These are phyloP conservation scores for Paecilomyces variotii DNA, from an alignment of 2,329 filamentous ascomycete genomes.

Conservation along the genomic window DNA sequence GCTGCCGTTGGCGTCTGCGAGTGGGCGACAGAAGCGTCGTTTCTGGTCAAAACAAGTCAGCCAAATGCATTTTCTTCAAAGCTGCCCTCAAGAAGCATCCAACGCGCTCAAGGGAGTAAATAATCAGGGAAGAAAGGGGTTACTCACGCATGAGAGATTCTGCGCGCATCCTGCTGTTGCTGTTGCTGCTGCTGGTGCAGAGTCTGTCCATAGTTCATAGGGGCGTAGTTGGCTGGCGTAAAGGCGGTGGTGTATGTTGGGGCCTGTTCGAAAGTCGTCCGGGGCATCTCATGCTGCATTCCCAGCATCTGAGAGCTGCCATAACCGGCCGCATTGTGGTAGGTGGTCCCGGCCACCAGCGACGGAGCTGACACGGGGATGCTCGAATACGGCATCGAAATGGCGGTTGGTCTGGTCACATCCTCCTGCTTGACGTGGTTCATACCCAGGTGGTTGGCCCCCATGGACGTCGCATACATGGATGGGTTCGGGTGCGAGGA, in stretches of 20 bases:
- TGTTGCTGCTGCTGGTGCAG: constrained; percentile 41
- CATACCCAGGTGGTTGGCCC: constrained; percentile 51
- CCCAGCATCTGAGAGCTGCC: constrained; percentile 59
- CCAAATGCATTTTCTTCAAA: not conserved
- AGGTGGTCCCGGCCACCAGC: constrained; percentile 60
- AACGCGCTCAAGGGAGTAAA: not conserved
- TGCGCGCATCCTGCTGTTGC: constrained; percentile 51
- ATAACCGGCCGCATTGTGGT: constrained; percentile 52
- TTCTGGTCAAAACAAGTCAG: constrained; percentile 14
- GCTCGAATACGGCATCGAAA: constrained; percentile 62
- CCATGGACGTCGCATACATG: constrained; percentile 50
- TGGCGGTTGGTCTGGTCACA: constrained; percentile 49
- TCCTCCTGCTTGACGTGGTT: constrained; percentile 53
- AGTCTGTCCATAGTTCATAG: constrained; percentile 65
- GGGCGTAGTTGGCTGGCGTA: constrained; percentile 66
- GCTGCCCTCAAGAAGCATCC: not conserved
- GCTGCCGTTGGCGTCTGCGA: constrained; percentile 49
- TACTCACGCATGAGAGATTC: constrained; percentile 80
- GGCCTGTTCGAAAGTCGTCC: constrained; percentile 64
- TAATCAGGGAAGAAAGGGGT: constrained; percentile 7
- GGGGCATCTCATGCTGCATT: constrained; percentile 67
- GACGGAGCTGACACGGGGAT: constrained; percentile 67
- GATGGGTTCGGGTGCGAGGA: constrained; percentile 56
- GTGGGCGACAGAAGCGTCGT: constrained; percentile 27
- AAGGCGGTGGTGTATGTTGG: constrained; percentile 58